Base-by-base conservation (phyloP, 176 grass and related monocot genomes). In the Carex myosuroides region DNA sequence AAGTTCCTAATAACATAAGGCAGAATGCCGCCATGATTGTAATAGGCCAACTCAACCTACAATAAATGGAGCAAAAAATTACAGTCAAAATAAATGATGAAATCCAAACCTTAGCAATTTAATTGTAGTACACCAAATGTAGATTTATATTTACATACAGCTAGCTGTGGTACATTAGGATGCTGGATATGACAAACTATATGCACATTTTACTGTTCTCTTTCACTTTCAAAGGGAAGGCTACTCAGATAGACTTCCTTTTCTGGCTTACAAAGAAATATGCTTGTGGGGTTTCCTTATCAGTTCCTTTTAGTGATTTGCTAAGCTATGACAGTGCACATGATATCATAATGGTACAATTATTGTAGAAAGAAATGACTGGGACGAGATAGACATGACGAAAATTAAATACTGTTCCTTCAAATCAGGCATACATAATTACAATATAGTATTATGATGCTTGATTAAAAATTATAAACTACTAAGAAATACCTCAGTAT, bases 1-100 rank as follows among this genome's bases (percentile, higher is more conserved):
- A 90, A 79, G 85, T 94, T 93, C 35, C 95, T 84, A 81, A 90
- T 91, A 29, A 95, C 95, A 81, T 86, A 98, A 18, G 95, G 95
- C 17, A 98, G 86, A 87, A 98, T 98, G 21, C 95, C 95, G 41
- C 95, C 95, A 16, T 98, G 81, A 60, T 94, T 85, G 83, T 93
- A 98, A 82, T 98, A 98, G 20, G 92, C 95, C 39, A 98, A 82
- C 83, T 98, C 95, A 90, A 98, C 95, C 95, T 98, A 81, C 59
- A 86, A 60, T 3, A 81, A 4, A 26, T 20, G 10, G 8, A 79
- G 13, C 6, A 70, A 33, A 76, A 76, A 26, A 5, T 60, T 71
- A 53, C 1, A 2, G 61, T 56, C 39, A 55, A n/a, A 21, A 79
- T 60, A n/a, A 17, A 48, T 14, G 29, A 33, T 0, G 17, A 11